A percentile compares a stretch with the other conserved stretches of the same genome.
Evolutionary conservation across 768 basidiomycete genomes (phyloP).

Genomic region (Mycena galopus): DNA sequence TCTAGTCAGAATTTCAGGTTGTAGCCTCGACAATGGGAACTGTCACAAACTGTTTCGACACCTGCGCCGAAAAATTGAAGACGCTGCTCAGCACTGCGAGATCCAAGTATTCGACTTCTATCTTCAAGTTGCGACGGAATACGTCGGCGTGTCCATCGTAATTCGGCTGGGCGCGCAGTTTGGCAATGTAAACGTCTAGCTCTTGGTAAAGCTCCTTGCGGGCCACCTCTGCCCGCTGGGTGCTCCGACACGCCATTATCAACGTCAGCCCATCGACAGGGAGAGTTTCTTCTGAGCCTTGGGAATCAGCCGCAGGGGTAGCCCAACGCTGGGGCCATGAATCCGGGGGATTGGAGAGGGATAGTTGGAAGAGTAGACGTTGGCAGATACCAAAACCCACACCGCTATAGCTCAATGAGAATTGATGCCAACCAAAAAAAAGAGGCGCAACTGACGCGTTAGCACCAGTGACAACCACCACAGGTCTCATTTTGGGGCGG

Average conservation of each 20-base stretch:
- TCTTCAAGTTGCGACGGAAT: constrained; percentile 70
- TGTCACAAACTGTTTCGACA: constrained; percentile 62
- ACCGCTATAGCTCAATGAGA: constrained; percentile 62
- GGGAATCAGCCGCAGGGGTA: constrained; percentile 39
- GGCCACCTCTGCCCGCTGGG: constrained; percentile 72
- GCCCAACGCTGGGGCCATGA: constrained; percentile 60
- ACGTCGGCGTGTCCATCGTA: constrained; percentile 67
- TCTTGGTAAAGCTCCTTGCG: constrained; percentile 63
- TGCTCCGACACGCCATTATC: constrained; percentile 84
- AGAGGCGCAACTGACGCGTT: constrained; percentile 64
- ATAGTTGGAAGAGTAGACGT: constrained; percentile 79
- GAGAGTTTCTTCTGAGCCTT: constrained; percentile 26
- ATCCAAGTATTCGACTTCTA: constrained; percentile 77
- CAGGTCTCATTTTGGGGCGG: too few species aligned
- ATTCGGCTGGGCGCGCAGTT: constrained; percentile 46
- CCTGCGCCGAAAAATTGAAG: constrained; percentile 69
- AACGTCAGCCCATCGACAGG: constrained; percentile 72
- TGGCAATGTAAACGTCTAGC: constrained; percentile 67
- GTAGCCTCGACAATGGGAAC: constrained; percentile 35
- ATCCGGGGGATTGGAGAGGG: constrained; percentile 63
- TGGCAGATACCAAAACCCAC: constrained; percentile 88
- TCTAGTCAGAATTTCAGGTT: constrained; percentile 51
- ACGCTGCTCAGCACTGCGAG: constrained; percentile 71
- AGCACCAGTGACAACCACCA: constrained; percentile 79
- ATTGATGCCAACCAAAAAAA: not conserved